Evolutionary conservation across 2,329 filamentous ascomycete genomes (phyloP).

Genomic region (Beauveria rudraprayagi): DNA sequence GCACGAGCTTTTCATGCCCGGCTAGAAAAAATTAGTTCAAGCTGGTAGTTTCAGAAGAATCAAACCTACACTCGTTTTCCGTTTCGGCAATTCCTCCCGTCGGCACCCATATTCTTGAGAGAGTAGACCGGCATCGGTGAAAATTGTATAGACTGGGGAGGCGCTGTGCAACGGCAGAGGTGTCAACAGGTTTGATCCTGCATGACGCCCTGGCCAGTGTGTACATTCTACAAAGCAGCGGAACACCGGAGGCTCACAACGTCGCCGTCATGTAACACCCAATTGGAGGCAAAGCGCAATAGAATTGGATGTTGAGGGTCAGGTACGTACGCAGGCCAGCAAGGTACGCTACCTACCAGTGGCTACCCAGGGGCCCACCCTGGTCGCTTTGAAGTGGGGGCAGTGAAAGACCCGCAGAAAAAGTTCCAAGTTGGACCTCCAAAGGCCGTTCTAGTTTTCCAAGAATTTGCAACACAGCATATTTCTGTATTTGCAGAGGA

Average conservation of each 20-base stretch:
- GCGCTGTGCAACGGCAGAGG: neutral
- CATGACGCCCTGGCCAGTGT: slow-evolving; percentile 3
- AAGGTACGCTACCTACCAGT: too few species aligned
- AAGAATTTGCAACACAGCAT: slow-evolving; percentile 1
- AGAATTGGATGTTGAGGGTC: neutral
- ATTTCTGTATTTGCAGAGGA: neutral
- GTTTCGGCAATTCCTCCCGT: slow-evolving; percentile 58
- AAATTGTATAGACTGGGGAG: slow-evolving; percentile 24
- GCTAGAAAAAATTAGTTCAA: slow-evolving; percentile 33
- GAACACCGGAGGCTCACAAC: neutral
- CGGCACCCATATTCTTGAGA: slow-evolving; percentile 75
- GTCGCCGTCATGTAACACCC: neutral
- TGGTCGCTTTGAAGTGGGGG: slow-evolving; percentile 1
- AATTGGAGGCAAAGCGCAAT: neutral
- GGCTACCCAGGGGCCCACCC: neutral
- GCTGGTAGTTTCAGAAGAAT: neutral
- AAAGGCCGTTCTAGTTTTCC: slow-evolving; percentile 2
- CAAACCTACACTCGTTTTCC: slow-evolving; percentile 42
- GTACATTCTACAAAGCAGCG: neutral
- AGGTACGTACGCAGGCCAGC: neutral
- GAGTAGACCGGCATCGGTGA: slow-evolving; percentile 22
- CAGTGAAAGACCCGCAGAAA: slow-evolving; percentile 7
- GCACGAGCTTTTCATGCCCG: slow-evolving; percentile 58
- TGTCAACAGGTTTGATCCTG: neutral
- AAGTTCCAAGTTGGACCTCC: slow-evolving; percentile 11